Conservation (phyloP, 1,284 basidiomycete species). For the Fomes fomentarius region DNA sequence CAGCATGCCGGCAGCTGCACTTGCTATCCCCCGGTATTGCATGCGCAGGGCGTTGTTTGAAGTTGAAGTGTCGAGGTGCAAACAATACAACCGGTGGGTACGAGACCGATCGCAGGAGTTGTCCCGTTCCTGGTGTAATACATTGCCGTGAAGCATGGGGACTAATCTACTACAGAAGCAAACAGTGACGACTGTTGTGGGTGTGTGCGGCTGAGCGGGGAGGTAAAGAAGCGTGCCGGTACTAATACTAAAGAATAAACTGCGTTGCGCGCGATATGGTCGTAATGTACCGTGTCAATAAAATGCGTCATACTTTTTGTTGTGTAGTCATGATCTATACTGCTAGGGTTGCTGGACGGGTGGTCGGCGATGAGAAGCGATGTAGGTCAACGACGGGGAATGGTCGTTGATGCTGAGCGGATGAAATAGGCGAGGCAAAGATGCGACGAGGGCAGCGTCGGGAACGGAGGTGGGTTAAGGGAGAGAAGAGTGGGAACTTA, state of each 20-base stretch:
- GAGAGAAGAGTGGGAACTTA: slow-evolving; percentile 40
- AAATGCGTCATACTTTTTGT: slow-evolving; percentile 35
- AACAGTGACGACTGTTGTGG: neutral
- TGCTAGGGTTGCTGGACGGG: slow-evolving; percentile 9
- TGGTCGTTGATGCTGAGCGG: slow-evolving; percentile 1
- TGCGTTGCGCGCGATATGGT: slow-evolving; percentile 18
- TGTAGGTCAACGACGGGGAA: too few species aligned
- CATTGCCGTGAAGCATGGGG: slow-evolving; percentile 24
- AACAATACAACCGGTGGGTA: too few species aligned
- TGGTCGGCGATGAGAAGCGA: slow-evolving; percentile 10
- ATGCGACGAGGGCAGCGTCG: too few species aligned
- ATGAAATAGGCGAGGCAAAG: slow-evolving; percentile 2
- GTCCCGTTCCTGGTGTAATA: slow-evolving; percentile 19
- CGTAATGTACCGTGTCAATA: slow-evolving; percentile 31
- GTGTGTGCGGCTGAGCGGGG: slow-evolving; percentile 30
- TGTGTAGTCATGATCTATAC: slow-evolving; percentile 25
- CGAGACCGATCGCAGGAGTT: too few species aligned
- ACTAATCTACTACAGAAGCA: slow-evolving; percentile 24
- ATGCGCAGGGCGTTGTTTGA: too few species aligned
- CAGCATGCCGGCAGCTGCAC: too few species aligned
- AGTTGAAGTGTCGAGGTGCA: too few species aligned
- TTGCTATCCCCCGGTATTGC: too few species aligned
- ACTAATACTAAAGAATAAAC: slow-evolving; percentile 24
- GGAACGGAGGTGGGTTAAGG: neutral
- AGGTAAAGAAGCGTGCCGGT: slow-evolving; percentile 14